A percentile compares a stretch with the other conserved stretches of the same genome.
phyloP scores from a whole-genome alignment of 192 early-diverging fungal species.

The Coemansia sp. region DNA sequence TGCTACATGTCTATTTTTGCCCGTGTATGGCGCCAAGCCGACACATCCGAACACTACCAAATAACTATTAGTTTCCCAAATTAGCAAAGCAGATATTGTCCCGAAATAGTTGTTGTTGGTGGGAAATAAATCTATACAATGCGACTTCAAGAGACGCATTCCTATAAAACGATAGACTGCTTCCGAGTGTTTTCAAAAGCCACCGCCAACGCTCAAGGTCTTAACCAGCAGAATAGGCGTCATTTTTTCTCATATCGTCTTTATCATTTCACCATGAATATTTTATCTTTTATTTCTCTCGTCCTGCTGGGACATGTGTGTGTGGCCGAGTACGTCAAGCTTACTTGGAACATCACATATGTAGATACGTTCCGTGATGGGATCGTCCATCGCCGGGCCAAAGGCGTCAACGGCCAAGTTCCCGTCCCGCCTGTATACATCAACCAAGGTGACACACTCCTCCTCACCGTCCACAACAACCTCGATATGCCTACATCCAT shows the following conservation, averaged over 20 bases:
- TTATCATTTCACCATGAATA: neutral
- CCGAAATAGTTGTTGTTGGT: too few species aligned
- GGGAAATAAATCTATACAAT: too few species aligned
- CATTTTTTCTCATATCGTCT: neutral
- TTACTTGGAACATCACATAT: constrained; percentile 64
- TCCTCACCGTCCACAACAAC: constrained; percentile 34
- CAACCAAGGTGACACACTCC: constrained; percentile 25
- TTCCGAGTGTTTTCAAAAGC: too few species aligned
- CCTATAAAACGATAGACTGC: too few species aligned
- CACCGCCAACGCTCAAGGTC: too few species aligned
- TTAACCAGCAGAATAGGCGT: too few species aligned
- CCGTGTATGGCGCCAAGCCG: too few species aligned
- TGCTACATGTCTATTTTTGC: too few species aligned
- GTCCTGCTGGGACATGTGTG: neutral
- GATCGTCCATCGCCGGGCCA: constrained; percentile 52
- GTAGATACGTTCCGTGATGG: constrained; percentile 60
- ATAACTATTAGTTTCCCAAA: too few species aligned
- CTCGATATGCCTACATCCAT: constrained; percentile 58
- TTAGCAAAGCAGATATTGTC: too few species aligned
- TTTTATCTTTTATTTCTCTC: neutral
- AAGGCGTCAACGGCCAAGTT: constrained; percentile 60
- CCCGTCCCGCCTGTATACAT: constrained; percentile 45
- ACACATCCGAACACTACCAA: too few species aligned
- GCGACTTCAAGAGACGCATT: too few species aligned
- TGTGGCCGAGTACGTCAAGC: neutral